A percentile compares a stretch with the other conserved stretches of the same genome.
These are phyloP conservation scores for Podila verticillata DNA, from an alignment of 192 early-diverging fungal species.

Conservation along the genomic window DNA sequence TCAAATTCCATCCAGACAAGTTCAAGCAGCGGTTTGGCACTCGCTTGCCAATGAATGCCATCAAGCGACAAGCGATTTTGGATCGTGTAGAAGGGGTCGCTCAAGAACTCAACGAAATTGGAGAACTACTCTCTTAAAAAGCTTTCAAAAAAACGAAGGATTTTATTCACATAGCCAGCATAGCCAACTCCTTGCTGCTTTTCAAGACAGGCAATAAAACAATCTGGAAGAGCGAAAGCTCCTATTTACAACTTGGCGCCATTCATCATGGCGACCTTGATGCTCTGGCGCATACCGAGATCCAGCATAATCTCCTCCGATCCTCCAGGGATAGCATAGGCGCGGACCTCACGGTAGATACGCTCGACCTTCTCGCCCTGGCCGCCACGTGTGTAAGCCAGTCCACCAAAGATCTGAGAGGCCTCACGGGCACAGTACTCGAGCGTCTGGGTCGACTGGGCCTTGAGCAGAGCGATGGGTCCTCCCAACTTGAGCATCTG, in stretches of 20 bases:
- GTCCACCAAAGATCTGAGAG: conserved; percentile 90
- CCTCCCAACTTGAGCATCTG: conserved; percentile 84
- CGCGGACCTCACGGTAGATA: conserved; percentile 86
- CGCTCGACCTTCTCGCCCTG: conserved; percentile 83
- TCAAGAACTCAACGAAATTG: too few relatives aligned
- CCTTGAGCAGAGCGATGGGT: conserved; percentile 87
- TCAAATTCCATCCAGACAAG: conserved; percentile 50
- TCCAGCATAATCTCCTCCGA: conserved; percentile 93
- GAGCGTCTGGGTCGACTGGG: conserved; percentile 85
- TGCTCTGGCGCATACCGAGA: conserved; percentile 79
- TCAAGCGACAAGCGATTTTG: too few relatives aligned
- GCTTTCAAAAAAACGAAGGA: too few relatives aligned
- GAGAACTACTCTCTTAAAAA: too few relatives aligned
- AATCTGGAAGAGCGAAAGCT: too few relatives aligned
- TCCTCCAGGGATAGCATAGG: conserved; percentile 87
- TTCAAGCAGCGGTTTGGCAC: conserved; percentile 32
- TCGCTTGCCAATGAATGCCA: conserved; percentile 3
- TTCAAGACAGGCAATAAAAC: background rate
- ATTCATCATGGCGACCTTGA: conserved; percentile 69
- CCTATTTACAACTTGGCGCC: conserved; percentile 43
- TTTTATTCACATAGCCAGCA: too few relatives aligned
- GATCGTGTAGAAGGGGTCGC: too few relatives aligned
- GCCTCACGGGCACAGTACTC: conserved; percentile 92
- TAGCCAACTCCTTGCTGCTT: too few relatives aligned
- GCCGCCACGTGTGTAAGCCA: conserved; percentile 82